Evolutionary conservation across 2,329 filamentous ascomycete species (phyloP).

Genomic region (Alternaria gansuensis): DNA sequence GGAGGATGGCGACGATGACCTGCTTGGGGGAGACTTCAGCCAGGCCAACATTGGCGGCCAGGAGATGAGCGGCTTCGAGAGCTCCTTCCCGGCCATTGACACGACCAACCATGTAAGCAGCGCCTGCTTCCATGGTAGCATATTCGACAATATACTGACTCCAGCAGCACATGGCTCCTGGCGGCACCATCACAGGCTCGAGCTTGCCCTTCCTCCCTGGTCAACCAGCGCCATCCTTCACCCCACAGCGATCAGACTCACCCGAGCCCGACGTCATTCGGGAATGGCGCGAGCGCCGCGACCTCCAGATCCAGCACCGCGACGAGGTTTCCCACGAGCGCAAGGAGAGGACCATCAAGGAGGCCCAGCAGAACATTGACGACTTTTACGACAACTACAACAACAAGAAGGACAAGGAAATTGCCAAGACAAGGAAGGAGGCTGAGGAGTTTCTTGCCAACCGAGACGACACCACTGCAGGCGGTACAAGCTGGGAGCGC

Average conservation of each 20-base stretch:
- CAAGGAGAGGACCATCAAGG: conserved; percentile 84
- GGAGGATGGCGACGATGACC: conserved; percentile 73
- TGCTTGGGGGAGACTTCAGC: conserved; percentile 69
- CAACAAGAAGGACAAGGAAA: conserved; percentile 93
- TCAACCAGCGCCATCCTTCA: conserved; percentile 48
- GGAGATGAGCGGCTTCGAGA: conserved; percentile 75
- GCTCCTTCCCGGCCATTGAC: conserved; percentile 87
- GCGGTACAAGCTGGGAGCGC: conserved; percentile 97
- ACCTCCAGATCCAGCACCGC: conserved; percentile 82
- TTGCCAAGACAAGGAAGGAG: conserved; percentile 87
- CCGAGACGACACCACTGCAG: conserved; percentile 90
- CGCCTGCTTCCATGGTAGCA: conserved; percentile 12
- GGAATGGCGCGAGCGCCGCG: conserved; percentile 90
- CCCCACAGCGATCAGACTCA: conserved; percentile 70
- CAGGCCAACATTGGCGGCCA: conserved; percentile 53
- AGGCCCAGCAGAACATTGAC: conserved; percentile 93
- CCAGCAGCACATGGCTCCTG: conserved; percentile 72
- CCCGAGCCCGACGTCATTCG: conserved; percentile 87
- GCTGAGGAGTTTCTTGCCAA: conserved; percentile 90
- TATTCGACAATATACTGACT: conserved; percentile 23
- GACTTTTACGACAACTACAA: conserved; percentile 99
- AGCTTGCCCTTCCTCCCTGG: conserved; percentile 63
- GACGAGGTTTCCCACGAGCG: conserved; percentile 83
- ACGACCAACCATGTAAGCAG: conserved; percentile 72
- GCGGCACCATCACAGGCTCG: conserved; percentile 80